Percentiles rank a stretch among this genome's conserved stretches.
Conservation (phyloP, 805 yeast species). For the Helenozyma rhizophorensis region DNA sequence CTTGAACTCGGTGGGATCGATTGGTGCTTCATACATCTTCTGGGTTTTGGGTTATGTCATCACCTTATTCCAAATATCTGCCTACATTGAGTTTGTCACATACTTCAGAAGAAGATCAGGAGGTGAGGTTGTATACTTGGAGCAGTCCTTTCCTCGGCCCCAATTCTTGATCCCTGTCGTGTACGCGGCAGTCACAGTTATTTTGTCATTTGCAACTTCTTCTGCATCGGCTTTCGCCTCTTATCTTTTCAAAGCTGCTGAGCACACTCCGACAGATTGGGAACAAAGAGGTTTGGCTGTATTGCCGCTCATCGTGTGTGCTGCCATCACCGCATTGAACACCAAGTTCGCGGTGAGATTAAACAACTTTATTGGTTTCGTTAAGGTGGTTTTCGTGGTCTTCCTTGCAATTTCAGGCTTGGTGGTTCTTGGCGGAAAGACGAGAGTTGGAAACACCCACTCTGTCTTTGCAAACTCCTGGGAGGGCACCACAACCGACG, state of each 20-base stretch:
- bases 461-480: conserved; percentile 33
- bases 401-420: conserved; percentile 32
- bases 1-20: conserved; percentile 40
- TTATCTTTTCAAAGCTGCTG: conserved; percentile 31
- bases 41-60: conserved; percentile 41
- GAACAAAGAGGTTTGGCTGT: conserved; percentile 33
- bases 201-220: conserved; percentile 32
- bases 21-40: conserved; percentile 41
- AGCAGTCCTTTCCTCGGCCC: conserved; percentile 35
- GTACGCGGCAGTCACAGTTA: conserved; percentile 34
- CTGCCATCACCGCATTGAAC: conserved; percentile 19
- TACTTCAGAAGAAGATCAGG: conserved; percentile 35
- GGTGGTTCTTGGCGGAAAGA: conserved; percentile 34
- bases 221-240: conserved; percentile 36
- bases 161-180: conserved; percentile 31
- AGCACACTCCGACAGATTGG: conserved; percentile 26
- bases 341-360: conserved; percentile 27
- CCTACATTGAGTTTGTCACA: conserved; percentile 40
- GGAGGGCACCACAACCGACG: conserved; percentile 38
- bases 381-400: conserved; percentile 28
- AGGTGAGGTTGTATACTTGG: conserved; percentile 36
- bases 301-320: conserved; percentile 23
- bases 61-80: conserved; percentile 31
- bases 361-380: conserved; percentile 30
- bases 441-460: conserved; percentile 28